Evolutionary conservation across 768 basidiomycete species (phyloP).

Genomic region (Podaxis sp.): DNA sequence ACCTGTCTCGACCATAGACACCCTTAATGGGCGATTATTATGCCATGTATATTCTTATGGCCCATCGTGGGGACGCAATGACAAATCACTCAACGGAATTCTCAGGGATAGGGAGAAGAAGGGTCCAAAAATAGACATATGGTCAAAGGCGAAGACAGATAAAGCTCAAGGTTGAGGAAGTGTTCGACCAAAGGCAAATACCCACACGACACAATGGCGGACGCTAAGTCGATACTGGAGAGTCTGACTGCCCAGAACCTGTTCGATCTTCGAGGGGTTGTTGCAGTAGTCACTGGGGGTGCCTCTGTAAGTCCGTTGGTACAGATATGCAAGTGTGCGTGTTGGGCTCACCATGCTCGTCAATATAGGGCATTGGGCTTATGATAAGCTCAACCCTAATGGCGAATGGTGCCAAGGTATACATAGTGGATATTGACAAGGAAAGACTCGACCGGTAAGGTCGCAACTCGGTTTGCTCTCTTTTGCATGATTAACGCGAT

Average conservation of each 20-base stretch:
- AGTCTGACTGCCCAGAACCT: conserved; percentile 30
- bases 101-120: not conserved
- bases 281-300: conserved; percentile 43
- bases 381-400: conserved; percentile 45
- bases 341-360: not conserved
- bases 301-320: conserved; percentile 12
- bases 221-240: conserved; percentile 21
- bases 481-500: not conserved
- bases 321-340: not conserved
- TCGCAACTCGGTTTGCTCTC: not conserved
- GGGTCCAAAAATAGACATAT: not conserved
- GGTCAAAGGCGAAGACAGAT: not conserved
- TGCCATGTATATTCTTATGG: not conserved
- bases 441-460: conserved; percentile 34
- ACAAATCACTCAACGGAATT: not conserved
- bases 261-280: conserved; percentile 40
- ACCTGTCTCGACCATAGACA: no score
- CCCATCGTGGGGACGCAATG: not conserved
- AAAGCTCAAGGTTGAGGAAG: not conserved
- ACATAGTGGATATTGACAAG: conserved; percentile 41
- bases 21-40: not conserved
- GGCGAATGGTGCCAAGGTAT: conserved; percentile 45
- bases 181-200: not conserved
- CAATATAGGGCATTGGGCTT: conserved; percentile 40
- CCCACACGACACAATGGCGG: conserved; percentile 16